Base-by-base conservation (phyloP, 2,329 filamentous ascomycete genomes). In the Ascochyta clinopodiicola region DNA sequence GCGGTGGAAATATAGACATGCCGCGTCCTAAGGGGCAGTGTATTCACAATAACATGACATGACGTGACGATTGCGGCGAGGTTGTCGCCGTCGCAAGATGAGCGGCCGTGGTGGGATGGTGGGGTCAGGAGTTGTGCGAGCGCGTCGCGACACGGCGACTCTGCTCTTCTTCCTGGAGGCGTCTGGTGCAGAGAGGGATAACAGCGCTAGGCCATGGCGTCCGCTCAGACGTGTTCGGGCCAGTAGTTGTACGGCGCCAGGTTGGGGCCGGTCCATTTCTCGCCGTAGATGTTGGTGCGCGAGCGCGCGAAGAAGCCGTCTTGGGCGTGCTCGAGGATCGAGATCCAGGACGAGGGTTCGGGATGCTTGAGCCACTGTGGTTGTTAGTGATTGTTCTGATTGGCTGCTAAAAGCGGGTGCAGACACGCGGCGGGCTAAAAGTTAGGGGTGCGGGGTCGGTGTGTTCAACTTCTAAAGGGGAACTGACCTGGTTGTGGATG, bases 341-440 rank as follows among this genome's bases (percentile, higher is more conserved):
- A 79, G 25, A 85, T 75, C 82, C 82, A 85, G 0, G 80, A 83
- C 5, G 80, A 82, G 10, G 82, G 82, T 67, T 84, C 82, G 1
- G 82, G 82, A 53, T 82, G 79, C 63, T 83, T 84, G 39, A 78
- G 64, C 82, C 82, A 85, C 80, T 84, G 45, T 6, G 42, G 1
- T 29, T 51, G 64, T 74, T 61, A 75, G 70, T 17, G 17, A n/a
- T 40, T 22, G 34, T 57, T 70, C 19, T 42, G 8, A 17, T 45
- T 66, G 56, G 51, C 45, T 57, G 31, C 12, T 34, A 34, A 29
- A 12, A 29, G 10, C 6, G 27, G 48, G 57, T 46, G 37, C 47
- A 29, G 24, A 25, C 15, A 43, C 38, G 24, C n/a, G 13, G 12
- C 29, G 6, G 29, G 29, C 29, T 31, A 35, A 5, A 22, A 36